These are phyloP conservation scores for Lachancea waltii DNA, from an alignment of 805 yeast genomes.

Conservation along the genomic window DNA sequence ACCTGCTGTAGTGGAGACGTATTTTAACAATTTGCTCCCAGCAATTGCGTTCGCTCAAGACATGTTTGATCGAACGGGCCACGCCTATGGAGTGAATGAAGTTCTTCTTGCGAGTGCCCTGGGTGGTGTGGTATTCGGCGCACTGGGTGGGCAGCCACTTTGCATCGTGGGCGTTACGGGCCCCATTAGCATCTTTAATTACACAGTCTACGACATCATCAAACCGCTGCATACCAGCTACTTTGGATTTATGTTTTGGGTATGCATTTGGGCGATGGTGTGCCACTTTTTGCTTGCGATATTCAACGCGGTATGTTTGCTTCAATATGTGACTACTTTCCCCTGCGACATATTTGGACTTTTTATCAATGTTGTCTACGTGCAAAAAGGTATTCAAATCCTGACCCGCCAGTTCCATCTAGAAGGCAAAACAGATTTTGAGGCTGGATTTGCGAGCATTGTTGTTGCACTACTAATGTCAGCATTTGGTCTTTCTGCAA, in stretches of 20 bases:
- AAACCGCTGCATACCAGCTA: constrained; percentile 41
- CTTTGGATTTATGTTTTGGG: constrained; percentile 95
- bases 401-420: constrained; percentile 59
- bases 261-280: constrained; percentile 84
- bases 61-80: constrained; percentile 86
- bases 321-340: constrained; percentile 68
- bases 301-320: constrained; percentile 56
- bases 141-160: constrained; percentile 82
- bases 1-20: constrained; percentile 77
- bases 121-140: constrained; percentile 85
- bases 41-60: constrained; percentile 96
- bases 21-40: constrained; percentile 85
- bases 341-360: constrained; percentile 93
- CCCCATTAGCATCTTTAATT: constrained; percentile 86
- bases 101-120: constrained; percentile 76
- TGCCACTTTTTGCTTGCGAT: constrained; percentile 71
- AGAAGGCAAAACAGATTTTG: constrained; percentile 29
- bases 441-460: constrained; percentile 66
- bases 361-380: constrained; percentile 79
- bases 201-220: constrained; percentile 54
- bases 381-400: constrained; percentile 87
- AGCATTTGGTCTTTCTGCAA: constrained; percentile 70
- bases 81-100: constrained; percentile 88
- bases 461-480: constrained; percentile 71
- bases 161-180: constrained; percentile 98